Percentiles rank a stretch among this genome's conserved stretches.
These are phyloP conservation scores for Camellia japonica DNA, from an alignment of 148 eudicot species.

Conservation along the genomic window DNA sequence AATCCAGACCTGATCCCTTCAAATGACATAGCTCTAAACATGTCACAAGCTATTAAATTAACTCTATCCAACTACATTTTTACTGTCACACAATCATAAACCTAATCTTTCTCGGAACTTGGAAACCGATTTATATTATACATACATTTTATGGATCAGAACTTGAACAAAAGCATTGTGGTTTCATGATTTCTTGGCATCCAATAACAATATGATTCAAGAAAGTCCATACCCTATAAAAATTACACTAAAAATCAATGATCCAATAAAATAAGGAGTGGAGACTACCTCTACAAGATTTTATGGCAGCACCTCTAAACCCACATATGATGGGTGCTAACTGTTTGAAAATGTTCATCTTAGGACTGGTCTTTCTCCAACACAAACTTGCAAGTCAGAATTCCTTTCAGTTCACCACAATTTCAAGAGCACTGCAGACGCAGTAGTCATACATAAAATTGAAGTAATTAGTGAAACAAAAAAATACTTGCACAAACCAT, in stretches of 20 bases:
- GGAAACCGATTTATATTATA: neutral
- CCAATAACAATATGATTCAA: neutral
- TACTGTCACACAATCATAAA: neutral
- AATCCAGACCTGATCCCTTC: neutral
- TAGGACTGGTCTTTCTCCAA: slow-evolving; percentile 12
- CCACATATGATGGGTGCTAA: slow-evolving; percentile 33
- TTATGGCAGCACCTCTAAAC: slow-evolving; percentile 19
- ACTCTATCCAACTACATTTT: neutral
- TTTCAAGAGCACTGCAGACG: neutral
- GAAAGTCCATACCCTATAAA: neutral
- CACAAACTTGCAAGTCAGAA: slow-evolving; percentile 3
- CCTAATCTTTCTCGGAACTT: neutral
- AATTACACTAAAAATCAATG: neutral
- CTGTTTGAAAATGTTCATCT: slow-evolving; percentile 55
- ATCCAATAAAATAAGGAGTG: neutral
- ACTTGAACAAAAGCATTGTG: neutral
- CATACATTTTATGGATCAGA: neutral
- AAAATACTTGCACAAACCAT: too few species aligned
- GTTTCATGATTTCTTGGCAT: neutral
- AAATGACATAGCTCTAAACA: neutral
- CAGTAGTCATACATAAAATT: neutral
- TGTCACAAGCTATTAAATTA: neutral
- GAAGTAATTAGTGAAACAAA: too few species aligned
- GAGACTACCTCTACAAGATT: slow-evolving; percentile 44
- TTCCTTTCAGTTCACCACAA: neutral